Percentiles rank a stretch among this genome's conserved stretches.
Evolutionary conservation across 2,329 filamentous ascomycete genomes (phyloP).

Genomic region (Sporothrix pseudoabietina): DNA sequence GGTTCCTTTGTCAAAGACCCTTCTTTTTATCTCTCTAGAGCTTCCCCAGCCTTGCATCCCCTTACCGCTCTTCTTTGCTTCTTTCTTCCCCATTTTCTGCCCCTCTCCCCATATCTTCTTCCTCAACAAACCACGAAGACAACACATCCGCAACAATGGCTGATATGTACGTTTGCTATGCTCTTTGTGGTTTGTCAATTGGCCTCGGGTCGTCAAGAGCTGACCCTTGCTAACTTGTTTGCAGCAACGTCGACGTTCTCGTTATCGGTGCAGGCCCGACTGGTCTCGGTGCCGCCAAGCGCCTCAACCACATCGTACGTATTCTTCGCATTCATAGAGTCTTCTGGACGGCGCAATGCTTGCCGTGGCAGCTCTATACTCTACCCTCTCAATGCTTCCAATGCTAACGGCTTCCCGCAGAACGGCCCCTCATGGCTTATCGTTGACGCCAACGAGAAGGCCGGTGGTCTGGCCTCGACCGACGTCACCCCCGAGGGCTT

Average conservation of each 20-base stretch:
- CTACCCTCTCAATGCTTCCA: background rate
- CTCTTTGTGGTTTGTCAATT: background rate
- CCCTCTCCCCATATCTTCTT: background rate
- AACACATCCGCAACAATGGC: conserved; percentile 26
- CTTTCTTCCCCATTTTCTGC: background rate
- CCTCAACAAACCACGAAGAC: background rate
- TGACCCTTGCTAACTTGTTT: background rate
- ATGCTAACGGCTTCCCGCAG: conserved; percentile 49
- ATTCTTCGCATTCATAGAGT: background rate
- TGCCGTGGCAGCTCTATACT: background rate
- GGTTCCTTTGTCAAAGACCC: background rate
- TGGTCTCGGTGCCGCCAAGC: conserved; percentile 96
- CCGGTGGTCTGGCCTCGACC: conserved; percentile 93
- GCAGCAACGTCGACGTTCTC: conserved; percentile 90
- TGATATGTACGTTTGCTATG: conserved; percentile 25
- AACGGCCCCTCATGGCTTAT: conserved; percentile 94
- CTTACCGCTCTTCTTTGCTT: conserved; percentile 27
- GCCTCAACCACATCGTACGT: conserved; percentile 90
- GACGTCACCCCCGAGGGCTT: conserved; percentile 96
- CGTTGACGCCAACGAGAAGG: conserved; percentile 85
- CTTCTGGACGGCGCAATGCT: background rate
- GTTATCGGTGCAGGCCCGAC: conserved; percentile 98
- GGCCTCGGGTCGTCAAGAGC: background rate
- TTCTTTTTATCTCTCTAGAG: conserved; percentile 9
- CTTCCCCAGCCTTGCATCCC: conserved; percentile 16